Base-by-base conservation (phyloP, 2,329 filamentous ascomycete genomes). In the Trichoderma afroharzianum region DNA sequence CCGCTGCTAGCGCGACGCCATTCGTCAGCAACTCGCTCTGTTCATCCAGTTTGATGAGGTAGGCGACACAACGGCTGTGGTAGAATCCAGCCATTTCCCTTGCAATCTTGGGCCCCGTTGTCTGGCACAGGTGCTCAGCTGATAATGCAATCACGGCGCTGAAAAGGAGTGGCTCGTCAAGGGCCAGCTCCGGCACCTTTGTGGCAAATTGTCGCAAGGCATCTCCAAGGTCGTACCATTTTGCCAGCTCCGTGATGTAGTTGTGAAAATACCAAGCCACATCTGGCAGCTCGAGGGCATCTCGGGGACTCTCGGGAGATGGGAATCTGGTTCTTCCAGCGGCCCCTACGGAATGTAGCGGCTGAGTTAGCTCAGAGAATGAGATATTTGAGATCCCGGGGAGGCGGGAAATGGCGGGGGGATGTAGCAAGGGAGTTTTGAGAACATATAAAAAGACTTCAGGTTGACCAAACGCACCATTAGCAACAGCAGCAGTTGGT, bases 151-250 rank as follows among this genome's bases (percentile, higher is more conserved):
- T 77, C 12, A 84, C 75, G 1, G 84, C 83, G 59, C 79, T 81
- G 74, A 86, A 82, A 2, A 86, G 76, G 0, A 86, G 76, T 1
- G 82, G 76, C 43, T 80, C 82, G 2, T 81, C 77, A 11, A 85
- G 75, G 1, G 84, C 81, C 9, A 79, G 71, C 6, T 73, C 66
- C 0, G 83, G 81, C 0, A 86, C 79, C 0, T 75, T 53, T 4
- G 75, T 79, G 6, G 75, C 77, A 39, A 86, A 86, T 4, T 77
- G 74, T 0, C 74, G 76, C 2, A 74, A 66, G 1, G 76, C 70
- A 70, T 86, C 84, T 59, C 82, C 83, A 8, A 86, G 79, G 64
- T 86, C 84, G 73, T 85, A 86, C 84, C 84, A 86, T 2, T 77
- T 75, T 1, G 84, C 83, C 21, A 85, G 75, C 47, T 76, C 70